Conservation (phyloP, 495 filamentous ascomycete genomes). For the Penicillium chermesinum region DNA sequence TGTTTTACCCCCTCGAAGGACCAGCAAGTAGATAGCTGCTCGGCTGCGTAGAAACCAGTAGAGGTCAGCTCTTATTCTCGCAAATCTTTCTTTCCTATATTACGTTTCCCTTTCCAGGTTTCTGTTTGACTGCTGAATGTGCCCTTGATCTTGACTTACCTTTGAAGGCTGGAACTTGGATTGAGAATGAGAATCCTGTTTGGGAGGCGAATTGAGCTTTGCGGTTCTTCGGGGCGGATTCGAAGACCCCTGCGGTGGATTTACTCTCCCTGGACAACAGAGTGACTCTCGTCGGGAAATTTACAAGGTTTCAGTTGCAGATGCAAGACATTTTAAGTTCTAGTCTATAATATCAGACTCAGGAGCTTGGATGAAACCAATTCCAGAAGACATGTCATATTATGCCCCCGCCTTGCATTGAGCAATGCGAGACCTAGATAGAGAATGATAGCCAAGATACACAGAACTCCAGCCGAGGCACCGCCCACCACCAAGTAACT, state of each 20-base stretch:
- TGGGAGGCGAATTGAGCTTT: not conserved
- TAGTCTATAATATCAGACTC: too few relatives aligned
- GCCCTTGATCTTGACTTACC: not conserved
- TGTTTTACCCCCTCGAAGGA: too few relatives aligned
- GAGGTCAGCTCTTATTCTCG: too few relatives aligned
- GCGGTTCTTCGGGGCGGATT: not conserved
- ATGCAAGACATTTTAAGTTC: too few relatives aligned
- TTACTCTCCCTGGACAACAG: not conserved
- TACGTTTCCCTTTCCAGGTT: too few relatives aligned
- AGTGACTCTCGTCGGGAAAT: not conserved
- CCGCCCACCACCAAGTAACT: slow-evolving; percentile 10
- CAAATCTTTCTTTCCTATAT: too few relatives aligned
- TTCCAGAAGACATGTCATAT: too few relatives aligned
- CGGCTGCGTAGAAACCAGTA: too few relatives aligned
- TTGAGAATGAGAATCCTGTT: not conserved
- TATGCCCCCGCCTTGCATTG: slow-evolving; percentile 15
- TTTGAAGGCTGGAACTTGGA: not conserved
- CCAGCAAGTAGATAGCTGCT: too few relatives aligned
- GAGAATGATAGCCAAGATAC: slow-evolving; percentile 4
- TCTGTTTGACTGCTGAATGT: not conserved
- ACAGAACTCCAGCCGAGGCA: slow-evolving; percentile 16
- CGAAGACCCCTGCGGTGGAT: not conserved
- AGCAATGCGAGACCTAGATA: slow-evolving; percentile 1
- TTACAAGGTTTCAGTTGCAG: too few relatives aligned
- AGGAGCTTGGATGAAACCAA: too few relatives aligned